Conservation (phyloP, 2,329 filamentous ascomycete genomes). For the Atkinsonella hypoxylon region DNA sequence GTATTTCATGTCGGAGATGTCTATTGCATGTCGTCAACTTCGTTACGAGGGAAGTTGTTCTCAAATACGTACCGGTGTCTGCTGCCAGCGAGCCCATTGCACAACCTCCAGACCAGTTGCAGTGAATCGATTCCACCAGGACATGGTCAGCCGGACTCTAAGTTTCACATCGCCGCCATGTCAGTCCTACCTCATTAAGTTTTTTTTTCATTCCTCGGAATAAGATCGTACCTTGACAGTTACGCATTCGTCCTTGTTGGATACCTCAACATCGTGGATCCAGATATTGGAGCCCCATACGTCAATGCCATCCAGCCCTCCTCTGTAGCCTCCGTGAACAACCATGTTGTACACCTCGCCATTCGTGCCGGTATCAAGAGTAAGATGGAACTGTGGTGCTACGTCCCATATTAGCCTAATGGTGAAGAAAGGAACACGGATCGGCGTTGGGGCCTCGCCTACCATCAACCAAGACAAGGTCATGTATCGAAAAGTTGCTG, state of each 20-base stretch:
- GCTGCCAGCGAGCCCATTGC: not conserved
- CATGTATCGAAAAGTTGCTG: not conserved
- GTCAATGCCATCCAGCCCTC: not conserved
- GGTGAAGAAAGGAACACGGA: too few species aligned
- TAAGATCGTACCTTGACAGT: not conserved
- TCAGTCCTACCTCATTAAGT: too few species aligned
- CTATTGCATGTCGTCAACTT: not conserved
- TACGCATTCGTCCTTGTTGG: slow-evolving; percentile 1
- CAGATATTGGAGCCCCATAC: slow-evolving; percentile 2
- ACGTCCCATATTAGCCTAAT: too few species aligned
- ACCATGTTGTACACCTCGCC: slow-evolving; percentile 1
- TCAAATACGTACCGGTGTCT: not conserved
- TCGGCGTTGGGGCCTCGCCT: not conserved
- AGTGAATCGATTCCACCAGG: not conserved
- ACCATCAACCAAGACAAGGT: not conserved
- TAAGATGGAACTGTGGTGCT: not conserved
- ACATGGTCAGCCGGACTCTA: not conserved
- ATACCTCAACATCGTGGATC: slow-evolving; percentile 1
- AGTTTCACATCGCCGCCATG: not conserved
- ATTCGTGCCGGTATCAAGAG: not conserved
- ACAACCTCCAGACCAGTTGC: not conserved
- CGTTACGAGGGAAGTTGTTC: too few species aligned
- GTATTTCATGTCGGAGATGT: not conserved
- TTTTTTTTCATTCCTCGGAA: too few species aligned
- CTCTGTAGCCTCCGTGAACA: not conserved